phyloP scores from a whole-genome alignment of 768 basidiomycete genomes.

The Leccinellum luteum region DNA sequence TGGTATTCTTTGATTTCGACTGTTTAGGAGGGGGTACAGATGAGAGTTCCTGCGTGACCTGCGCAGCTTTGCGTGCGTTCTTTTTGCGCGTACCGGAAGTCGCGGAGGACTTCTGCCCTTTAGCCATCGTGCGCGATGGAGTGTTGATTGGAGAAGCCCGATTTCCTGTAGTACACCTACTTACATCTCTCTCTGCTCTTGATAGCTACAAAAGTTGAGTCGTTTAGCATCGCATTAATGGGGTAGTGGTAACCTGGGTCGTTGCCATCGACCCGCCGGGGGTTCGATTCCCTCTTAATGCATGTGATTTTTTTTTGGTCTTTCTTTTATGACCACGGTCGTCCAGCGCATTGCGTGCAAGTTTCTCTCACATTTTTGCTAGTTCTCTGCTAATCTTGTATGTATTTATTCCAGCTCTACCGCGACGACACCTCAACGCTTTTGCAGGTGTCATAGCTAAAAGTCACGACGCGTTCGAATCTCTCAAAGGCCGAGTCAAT shows the following conservation, averaged over 20 bases:
- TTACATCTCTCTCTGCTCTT: background rate
- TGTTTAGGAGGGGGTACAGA: slow-evolving; percentile 33
- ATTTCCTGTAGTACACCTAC: background rate
- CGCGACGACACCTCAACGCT: slow-evolving; percentile 7
- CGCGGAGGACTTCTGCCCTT: slow-evolving; percentile 71
- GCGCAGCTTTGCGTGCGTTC: slow-evolving; percentile 73
- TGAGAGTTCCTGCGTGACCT: slow-evolving; percentile 18
- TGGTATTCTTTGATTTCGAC: slow-evolving; percentile 50
- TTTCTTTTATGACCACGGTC: background rate
- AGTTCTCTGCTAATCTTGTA: background rate
- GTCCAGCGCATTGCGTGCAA: slow-evolving; percentile 5
- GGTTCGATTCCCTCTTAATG: slow-evolving; percentile 88
- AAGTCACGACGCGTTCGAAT: background rate
- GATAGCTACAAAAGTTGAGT: background rate
- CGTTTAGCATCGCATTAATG: slow-evolving; percentile 43
- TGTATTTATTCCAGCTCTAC: slow-evolving; percentile 1
- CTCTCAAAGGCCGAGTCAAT: slow-evolving; percentile 40
- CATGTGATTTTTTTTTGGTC: slow-evolving; percentile 28
- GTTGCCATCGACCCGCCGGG: slow-evolving; percentile 82
- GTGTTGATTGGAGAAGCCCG: background rate
- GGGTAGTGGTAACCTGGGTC: slow-evolving; percentile 68
- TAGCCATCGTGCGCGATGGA: slow-evolving; percentile 34
- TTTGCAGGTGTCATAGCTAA: background rate
- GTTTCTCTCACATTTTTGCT: slow-evolving; percentile 1
- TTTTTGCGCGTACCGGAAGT: slow-evolving; percentile 89